These are phyloP conservation scores for Trypanosomatidae sp. DNA, from an alignment of 208 protist species.

Conservation along the genomic window DNA sequence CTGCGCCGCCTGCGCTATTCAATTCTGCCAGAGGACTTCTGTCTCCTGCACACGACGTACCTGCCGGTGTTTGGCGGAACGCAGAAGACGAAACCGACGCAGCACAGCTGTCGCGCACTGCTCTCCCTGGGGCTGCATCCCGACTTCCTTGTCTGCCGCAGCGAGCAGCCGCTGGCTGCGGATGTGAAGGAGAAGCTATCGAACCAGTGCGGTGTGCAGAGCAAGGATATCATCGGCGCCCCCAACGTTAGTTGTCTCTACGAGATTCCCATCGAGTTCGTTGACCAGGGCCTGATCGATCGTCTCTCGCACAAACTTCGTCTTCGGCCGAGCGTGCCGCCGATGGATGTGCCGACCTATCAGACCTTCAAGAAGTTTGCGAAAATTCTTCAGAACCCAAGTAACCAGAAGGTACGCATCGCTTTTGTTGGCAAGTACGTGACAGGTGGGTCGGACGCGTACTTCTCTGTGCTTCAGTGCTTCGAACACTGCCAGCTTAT, in stretches of 20 bases:
- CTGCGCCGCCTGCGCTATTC: conserved; percentile 90
- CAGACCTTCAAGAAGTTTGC: conserved; percentile 76
- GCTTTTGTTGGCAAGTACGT: conserved; percentile 99
- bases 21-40: conserved; percentile 85
- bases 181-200: conserved; percentile 94
- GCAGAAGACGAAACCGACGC: conserved; percentile 99
- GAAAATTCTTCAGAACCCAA: conserved; percentile 70
- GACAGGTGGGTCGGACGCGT: conserved; percentile 94
- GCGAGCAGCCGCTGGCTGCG: conserved; percentile 75
- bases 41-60: conserved; percentile 88
- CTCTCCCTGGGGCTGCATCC: conserved; percentile 97
- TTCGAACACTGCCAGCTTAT: conserved; percentile 96
- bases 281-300: conserved; percentile 86
- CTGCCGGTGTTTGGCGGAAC: conserved; percentile 94
- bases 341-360: conserved; percentile 71
- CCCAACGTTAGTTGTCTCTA: conserved; percentile 97
- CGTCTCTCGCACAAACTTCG: conserved; percentile 81
- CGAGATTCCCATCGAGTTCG: conserved; percentile 93
- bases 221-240: conserved; percentile 93
- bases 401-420: conserved; percentile 89
- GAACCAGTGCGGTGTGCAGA: conserved; percentile 97
- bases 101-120: conserved; percentile 96
- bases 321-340: conserved; percentile 37
- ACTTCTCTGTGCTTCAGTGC: conserved; percentile 97
- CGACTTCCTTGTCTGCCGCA: conserved; percentile 98